Evolutionary conservation across 768 basidiomycete species (phyloP), one percentile per base, ranked within the genome.

Genomic region (Boletus barrowsii): DNA sequence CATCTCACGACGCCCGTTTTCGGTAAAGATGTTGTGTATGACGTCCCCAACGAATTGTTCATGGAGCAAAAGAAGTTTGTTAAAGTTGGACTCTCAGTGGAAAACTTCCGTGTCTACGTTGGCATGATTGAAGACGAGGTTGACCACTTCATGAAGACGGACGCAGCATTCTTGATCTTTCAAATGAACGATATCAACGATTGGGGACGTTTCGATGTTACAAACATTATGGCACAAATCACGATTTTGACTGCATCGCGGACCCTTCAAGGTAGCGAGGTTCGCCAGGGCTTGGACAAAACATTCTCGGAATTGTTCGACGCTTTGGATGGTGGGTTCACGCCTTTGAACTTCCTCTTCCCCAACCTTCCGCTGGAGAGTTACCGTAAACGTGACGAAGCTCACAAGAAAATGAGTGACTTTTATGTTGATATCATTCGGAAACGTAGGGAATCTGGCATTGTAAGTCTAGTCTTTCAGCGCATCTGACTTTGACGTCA

Each of bases 11-110:
- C 89, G 0, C 96, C 96, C 5, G 86, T 98, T 13, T 99, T 99
- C 65, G 97, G 97, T 42, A 93, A 93, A 66, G 95, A 92, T 44
- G 97, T 99, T 43, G 95, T 98, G 11, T 99, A 98, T 69, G 97
- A 98, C 63, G 86, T 91, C 47, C 96, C 97, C 32, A 98, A 98
- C 70, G 90, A 95, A 44, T 75, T 90, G 42, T 86, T 99, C 72
- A 98, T 99, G 95, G 94, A 99, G 65, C 97, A 99, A 71, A 99
- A 99, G 80, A 90, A 88, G 68, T 98, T 98, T 66, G 88, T 98
- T 72, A 99, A 99, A 75, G 86, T 93, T 57, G 95, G 97, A 22
- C 83, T 99, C 20, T 90, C 93, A 11, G 84, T 83, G 13, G 95
- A 98, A 26, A 95, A 95, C 72, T 84, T 99, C 71, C 83, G 87